Percentiles rank a stretch among this genome's conserved stretches.
These are phyloP conservation scores for Rhytidhysteron rufulum DNA, from an alignment of 2,329 filamentous ascomycete genomes.

Conservation along the genomic window DNA sequence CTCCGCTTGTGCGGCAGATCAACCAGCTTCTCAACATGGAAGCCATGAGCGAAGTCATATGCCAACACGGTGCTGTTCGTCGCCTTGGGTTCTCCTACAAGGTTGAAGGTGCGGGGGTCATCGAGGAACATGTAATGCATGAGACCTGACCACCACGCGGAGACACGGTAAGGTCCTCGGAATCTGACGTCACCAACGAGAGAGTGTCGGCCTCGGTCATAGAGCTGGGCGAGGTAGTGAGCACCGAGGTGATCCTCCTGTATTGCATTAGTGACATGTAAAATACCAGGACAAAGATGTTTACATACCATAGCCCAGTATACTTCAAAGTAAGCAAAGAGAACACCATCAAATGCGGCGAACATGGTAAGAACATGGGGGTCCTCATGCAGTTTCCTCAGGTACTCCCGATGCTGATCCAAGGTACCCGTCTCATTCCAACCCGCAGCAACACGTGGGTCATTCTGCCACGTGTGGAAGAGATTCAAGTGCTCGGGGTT, in stretches of 20 bases:
- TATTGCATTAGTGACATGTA: conserved; percentile 1
- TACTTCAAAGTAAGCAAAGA: conserved; percentile 75
- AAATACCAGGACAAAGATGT: conserved; percentile 5
- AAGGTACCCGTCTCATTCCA: conserved; percentile 78
- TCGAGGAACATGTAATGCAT: conserved; percentile 60
- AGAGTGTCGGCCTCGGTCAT: conserved; percentile 58
- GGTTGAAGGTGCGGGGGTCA: conserved; percentile 52
- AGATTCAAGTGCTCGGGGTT: conserved; percentile 62
- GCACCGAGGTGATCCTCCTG: conserved; percentile 59
- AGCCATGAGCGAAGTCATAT: conserved; percentile 72
- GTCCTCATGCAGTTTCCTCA: conserved; percentile 65
- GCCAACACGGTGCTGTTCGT: conserved; percentile 67
- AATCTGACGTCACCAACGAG: conserved; percentile 56
- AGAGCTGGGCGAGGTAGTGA: conserved; percentile 53
- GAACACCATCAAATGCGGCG: conserved; percentile 65
- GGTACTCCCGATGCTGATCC: conserved; percentile 70
- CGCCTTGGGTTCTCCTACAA: conserved; percentile 68
- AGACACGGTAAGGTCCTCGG: conserved; percentile 53
- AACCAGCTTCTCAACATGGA: conserved; percentile 68
- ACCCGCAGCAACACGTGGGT: conserved; percentile 72
- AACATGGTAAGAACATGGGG: conserved; percentile 68
- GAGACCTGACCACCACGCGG: conserved; percentile 55
- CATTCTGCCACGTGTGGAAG: conserved; percentile 80
- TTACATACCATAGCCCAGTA: conserved; percentile 67
- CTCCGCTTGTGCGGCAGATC: conserved; percentile 70